Evolutionary conservation across 768 basidiomycete genomes (phyloP).

Genomic region (Chalciporus sphaerocephalus): DNA sequence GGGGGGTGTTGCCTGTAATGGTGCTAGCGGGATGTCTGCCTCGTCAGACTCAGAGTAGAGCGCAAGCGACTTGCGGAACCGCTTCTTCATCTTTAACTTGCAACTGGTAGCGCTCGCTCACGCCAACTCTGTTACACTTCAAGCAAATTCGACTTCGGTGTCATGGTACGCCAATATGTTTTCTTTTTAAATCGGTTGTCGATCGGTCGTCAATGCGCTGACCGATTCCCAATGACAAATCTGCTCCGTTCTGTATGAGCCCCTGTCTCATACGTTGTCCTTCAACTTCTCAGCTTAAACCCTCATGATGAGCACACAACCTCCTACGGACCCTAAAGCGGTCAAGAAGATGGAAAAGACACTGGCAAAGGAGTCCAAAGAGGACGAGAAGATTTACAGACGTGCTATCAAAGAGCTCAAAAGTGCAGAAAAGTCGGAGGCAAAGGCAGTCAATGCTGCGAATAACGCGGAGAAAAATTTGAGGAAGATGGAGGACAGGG

Average conservation of each 20-base stretch:
- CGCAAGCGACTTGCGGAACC: conserved; percentile 13
- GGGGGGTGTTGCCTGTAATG: background rate
- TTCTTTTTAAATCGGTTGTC: too few relatives aligned
- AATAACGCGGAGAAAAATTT: conserved; percentile 45
- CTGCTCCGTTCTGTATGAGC: conserved; percentile 1
- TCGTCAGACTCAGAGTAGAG: conserved; percentile 4
- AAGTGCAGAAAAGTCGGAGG: conserved; percentile 48
- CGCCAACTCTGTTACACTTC: too few relatives aligned
- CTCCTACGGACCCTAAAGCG: conserved; percentile 22
- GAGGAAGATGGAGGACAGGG: conserved; percentile 47
- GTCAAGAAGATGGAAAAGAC: conserved; percentile 42
- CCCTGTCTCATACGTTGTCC: too few relatives aligned
- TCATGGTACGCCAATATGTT: too few relatives aligned
- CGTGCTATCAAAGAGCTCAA: conserved; percentile 51
- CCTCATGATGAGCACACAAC: conserved; percentile 20
- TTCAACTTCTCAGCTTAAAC: background rate
- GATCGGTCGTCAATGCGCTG: background rate
- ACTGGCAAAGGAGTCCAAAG: conserved; percentile 46
- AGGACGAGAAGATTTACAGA: conserved; percentile 48
- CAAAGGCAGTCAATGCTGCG: conserved; percentile 47
- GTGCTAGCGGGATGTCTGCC: conserved; percentile 4
- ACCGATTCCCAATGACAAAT: conserved; percentile 4
- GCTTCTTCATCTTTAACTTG: conserved; percentile 6
- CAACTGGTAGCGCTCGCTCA: too few relatives aligned
- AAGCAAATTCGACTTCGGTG: too few relatives aligned